Evolutionary conservation across 768 basidiomycete species (phyloP), one percentile per base, ranked within the genome.

Genomic region (Trametopsis cervina): DNA sequence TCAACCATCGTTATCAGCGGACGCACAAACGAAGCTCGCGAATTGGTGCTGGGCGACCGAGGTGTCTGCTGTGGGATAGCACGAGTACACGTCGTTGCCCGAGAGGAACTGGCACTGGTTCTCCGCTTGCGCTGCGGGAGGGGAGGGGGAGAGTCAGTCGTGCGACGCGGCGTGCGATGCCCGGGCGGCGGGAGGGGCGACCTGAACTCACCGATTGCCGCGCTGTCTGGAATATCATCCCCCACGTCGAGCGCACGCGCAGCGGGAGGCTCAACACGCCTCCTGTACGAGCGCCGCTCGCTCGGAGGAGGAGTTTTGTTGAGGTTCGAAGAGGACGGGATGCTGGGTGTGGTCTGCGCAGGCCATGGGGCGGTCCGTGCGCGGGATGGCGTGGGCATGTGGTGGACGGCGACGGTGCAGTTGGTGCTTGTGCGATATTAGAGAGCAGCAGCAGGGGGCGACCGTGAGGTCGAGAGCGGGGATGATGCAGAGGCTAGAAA

Each of bases 1-100:
- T n/a, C n/a, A n/a, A n/a, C n/a, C n/a, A n/a, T n/a, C n/a, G n/a
- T n/a, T n/a, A 48, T 12, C 51, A 52, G 11, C 54, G n/a, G 44
- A 84, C 87, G 64, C 60, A 89, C 90, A 93, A 60, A 91, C 79
- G 60, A 91, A 83, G 29, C 81, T 75, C 3, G 81, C 78, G 73
- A 78, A 89, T 42, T 85, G 65, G 58, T 84, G 76, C 65, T 95
- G 90, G n/a, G 74, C 64, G 51, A 93, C 70, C 21, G 69, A 52
- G 18, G 77, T 77, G 49, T 73, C 66, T 6, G 64, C 42, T 0
- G 69, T 70, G 9, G 92, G 92, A 60, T 74, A 92, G 63, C 92
- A 94, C 6, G 89, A 87, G 37, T 82, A 73, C 51, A 89, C 70
- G 41, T 77, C 64, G 68, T 93, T 93, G 52, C 80, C 80, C 20